Evolutionary conservation across 371 early-diverging fungal genomes (phyloP), one percentile per base, ranked within the genome.

Genomic region (Capniomyces stellatus): DNA sequence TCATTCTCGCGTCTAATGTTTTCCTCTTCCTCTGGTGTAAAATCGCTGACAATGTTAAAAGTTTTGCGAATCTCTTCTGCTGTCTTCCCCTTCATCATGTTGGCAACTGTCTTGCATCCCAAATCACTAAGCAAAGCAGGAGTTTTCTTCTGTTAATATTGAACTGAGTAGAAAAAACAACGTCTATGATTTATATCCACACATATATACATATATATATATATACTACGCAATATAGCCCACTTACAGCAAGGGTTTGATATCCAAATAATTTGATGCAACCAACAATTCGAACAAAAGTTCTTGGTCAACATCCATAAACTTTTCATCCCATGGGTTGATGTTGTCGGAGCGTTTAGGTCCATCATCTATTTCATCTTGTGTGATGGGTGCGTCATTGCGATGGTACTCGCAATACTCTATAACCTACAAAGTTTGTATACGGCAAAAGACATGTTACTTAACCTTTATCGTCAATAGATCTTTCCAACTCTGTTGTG

Each of bases 41-140:
- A 94, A 69, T 94, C 95, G 63, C 87, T 87, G 52, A 76, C 76
- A 59, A 96, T 92, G 69, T 90, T 92, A 74, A 96, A 96, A 54
- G 78, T 79, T 60, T 82, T 82, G 57, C 97, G 79, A 59, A 94
- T 89, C 62, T 96, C 92, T 65, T 93, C 91, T 15, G 90, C 83
- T 24, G 81, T 76, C 75, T 92, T 93, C 47, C 79, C 92, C 63
- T 89, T 89, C 73, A 96, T 93, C 90, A 92, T 89, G 66, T 92
- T 92, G 54, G 97, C 97, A 50, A 94, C 91, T n/a, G 87, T 93
- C 75, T 92, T 93, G 75, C 95, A 96, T 25, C 90, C 89, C 44
- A 93, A 78, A 69, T 92, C 92, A 31, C 35, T 35, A 35, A 10
- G 6, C 15, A 10, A 35, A 35, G 35, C 6, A n/a, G n/a, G n/a